These are phyloP conservation scores for Cyclocybe cylindracea DNA, from an alignment of 768 basidiomycete species.

Conservation along the genomic window DNA sequence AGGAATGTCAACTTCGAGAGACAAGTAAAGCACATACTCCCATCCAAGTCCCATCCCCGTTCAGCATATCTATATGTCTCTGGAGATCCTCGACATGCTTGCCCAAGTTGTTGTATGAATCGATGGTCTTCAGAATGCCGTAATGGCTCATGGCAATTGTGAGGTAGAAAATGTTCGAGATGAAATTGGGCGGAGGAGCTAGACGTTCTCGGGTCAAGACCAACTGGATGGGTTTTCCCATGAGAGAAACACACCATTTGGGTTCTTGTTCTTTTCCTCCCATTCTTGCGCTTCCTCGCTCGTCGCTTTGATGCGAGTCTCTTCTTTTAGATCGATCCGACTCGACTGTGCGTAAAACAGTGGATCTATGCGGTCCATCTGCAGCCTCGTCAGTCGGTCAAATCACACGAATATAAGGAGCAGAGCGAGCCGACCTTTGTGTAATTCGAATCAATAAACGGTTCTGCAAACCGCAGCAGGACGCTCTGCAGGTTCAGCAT, in stretches of 20 bases:
- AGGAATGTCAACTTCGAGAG: neutral
- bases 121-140: slow-evolving; percentile 81
- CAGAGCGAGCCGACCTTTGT: slow-evolving; percentile 59
- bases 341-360: slow-evolving; percentile 73
- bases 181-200: slow-evolving; percentile 85
- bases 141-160: slow-evolving; percentile 87
- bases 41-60: slow-evolving; percentile 81
- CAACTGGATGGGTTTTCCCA: no score
- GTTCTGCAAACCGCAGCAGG: slow-evolving; percentile 84
- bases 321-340: slow-evolving; percentile 79
- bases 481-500: slow-evolving; percentile 90
- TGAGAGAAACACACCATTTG: slow-evolving; percentile 37
- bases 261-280: slow-evolving; percentile 49
- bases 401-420: neutral
- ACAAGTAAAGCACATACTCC: slow-evolving; percentile 51
- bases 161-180: slow-evolving; percentile 93
- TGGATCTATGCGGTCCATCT: slow-evolving; percentile 93
- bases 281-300: slow-evolving; percentile 83
- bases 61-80: slow-evolving; percentile 72
- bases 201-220: neutral
- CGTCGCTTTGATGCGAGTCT: slow-evolving; percentile 93
- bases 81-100: slow-evolving; percentile 79
- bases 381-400: neutral
- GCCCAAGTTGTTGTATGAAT: slow-evolving; percentile 68
- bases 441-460: slow-evolving; percentile 91